Base-by-base conservation (phyloP, 257 asterid species). In the Plantago major region DNA sequence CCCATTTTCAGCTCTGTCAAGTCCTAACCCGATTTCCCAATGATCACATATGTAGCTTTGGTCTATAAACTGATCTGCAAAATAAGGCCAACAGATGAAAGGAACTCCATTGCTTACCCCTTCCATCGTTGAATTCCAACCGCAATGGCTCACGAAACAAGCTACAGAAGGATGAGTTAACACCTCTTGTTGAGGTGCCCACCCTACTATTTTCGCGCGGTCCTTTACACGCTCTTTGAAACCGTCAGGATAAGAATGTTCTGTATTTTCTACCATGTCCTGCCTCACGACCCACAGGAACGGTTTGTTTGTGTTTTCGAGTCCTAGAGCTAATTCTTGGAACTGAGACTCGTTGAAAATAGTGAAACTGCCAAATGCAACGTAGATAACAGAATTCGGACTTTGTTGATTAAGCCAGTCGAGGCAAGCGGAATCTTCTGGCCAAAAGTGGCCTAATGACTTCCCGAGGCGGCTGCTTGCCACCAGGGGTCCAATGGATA, bases 311-410 rank as follows among this genome's bases (percentile, higher is more conserved):
- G 73, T 71, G 10, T 55, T 71, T 48, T 77, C 81, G 5, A 74
- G 84, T 42, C 82, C 88, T 0, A 73, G 57, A 10, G 95, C 92
- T 45, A 82, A 48, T 66, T 84, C 82, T 10, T 69, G 72, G 56
- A 87, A 84, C 60, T 84, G 90, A 2, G 42, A 56, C 40, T 67
- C 67, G 26, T 78, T 54, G 7, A 87, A 70, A 16, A 84, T 18
- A 0, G 88, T 74, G 61, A 71, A 74, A 69, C 90, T 87, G 3
- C 93, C 93, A 40, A 82, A 84, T 17, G 89, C 85, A 10, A 81
- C 74, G 16, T 84, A 84, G 17, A 81, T 50, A 7, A 76, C 76
- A 3, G 89, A 84, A 51, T 66, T 22, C 0, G 42, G 42, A 28
- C 77, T 78, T 54, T 86, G 85, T 49, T 63, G 74, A 22, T 75